Evolutionary conservation across 1,284 basidiomycete species (phyloP), one percentile per base, ranked within the genome.

Genomic region (Ceratorhiza oryzae-sativae): DNA sequence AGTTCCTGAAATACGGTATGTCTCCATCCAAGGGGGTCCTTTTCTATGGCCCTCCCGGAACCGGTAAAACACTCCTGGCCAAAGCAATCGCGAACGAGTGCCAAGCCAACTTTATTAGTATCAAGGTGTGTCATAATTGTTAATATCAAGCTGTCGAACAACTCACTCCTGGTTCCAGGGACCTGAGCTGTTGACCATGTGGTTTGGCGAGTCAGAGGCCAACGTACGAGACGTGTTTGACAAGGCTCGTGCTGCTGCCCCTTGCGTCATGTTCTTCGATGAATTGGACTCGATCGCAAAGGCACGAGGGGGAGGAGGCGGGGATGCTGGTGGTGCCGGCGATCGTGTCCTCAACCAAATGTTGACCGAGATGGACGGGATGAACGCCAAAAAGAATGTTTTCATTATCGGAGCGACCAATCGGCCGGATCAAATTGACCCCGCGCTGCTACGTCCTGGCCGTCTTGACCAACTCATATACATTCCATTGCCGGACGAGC

Each of bases 1-100:
- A 98, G 85, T 99, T 99, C 94, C 87, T 98, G 90, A 99, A 99
- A 86, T 99, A 99, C 79, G 97, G 97, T 76, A 97, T 99, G 94
- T 95, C 95, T 46, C 97, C 97, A 3, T 97, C 95, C 46, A 98
- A 98, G 86, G 97, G 96, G 88, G 96, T 98, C 60, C 84, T 97
- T 78, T 98, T 98, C 87, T 95, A 97, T 81, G 95, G 95, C 60
- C 95, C 95, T 78, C 95, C 95, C 75, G 95, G 95, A 87, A 97
- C 94, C 74, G 94, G 94, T 91, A 96, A 96, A 85, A 97, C 95
- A 45, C 81, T 97, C 75, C 86, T 97, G 73, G 95, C 95, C 72
- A 97, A 97, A 85, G 95, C 95, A 62, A 98, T 99, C 79, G 97
- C 97, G 77, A 97, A 98, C 81, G 97, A 99, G 85, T 98, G 96